Percentiles rank a stretch among this genome's conserved stretches.
Evolutionary conservation across 139 green algal genomes (phyloP).

Genomic region (Trebouxia sp.): DNA sequence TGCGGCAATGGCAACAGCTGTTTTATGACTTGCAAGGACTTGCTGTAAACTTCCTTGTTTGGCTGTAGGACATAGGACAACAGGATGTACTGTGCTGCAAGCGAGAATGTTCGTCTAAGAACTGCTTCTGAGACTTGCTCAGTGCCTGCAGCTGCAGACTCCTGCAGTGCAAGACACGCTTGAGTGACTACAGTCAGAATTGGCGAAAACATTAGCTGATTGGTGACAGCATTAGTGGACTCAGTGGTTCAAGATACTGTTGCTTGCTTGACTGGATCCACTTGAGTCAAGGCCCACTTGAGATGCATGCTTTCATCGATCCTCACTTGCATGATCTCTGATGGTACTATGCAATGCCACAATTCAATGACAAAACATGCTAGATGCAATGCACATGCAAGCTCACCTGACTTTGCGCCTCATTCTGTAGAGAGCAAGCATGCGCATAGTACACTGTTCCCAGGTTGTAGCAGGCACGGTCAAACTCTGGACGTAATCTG

Average conservation of each 20-base stretch:
- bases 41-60: conserved; percentile 60
- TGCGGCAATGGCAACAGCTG: conserved; percentile 75
- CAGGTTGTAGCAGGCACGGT: conserved; percentile 80
- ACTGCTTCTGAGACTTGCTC: not conserved
- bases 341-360: no score
- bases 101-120: conserved; percentile 45
- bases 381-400: not conserved
- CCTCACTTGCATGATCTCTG: no score
- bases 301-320: no score
- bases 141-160: not conserved
- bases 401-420: conserved; percentile 31
- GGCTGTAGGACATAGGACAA: conserved; percentile 67
- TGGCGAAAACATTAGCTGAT: no score
- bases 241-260: no score
- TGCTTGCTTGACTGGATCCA: no score
- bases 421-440: conserved; percentile 59
- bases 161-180: not conserved
- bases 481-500: conserved; percentile 70
- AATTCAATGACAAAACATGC: not conserved
- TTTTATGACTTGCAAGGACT: conserved; percentile 55
- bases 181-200: no score
- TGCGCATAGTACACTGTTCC: conserved; percentile 79
- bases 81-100: conserved; percentile 77
- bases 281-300: no score
- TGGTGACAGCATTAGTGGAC: no score